These are phyloP conservation scores for Oryza meyeriana DNA, from an alignment of 176 grass and related monocot genomes.

Conservation along the genomic window DNA sequence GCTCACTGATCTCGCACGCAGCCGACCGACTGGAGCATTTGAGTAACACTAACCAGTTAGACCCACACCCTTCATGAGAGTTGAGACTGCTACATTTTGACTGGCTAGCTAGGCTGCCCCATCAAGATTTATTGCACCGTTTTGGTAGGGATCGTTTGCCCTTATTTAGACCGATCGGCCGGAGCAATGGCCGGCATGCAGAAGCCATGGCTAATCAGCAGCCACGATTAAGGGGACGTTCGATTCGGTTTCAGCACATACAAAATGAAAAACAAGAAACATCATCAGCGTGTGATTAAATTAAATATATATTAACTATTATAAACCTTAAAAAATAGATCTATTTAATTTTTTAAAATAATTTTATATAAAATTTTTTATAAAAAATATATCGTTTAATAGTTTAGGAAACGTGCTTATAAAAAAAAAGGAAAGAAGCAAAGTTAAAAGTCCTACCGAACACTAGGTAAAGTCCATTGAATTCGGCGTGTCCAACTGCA, in stretches of 20 bases:
- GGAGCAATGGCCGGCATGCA: conserved; percentile 4
- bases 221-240: too few species aligned
- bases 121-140: conserved; percentile 50
- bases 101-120: background rate
- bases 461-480: conserved; percentile 8
- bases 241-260: too few species aligned
- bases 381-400: too few species aligned
- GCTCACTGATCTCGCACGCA: background rate
- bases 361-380: too few species aligned
- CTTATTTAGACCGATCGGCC: background rate
- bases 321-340: too few species aligned
- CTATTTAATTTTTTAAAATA: too few species aligned
- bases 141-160: conserved; percentile 33
- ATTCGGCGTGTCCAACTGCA: background rate
- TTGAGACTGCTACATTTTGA: conserved; percentile 8
- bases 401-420: too few species aligned
- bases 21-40: background rate
- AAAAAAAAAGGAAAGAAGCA: too few species aligned
- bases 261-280: too few species aligned
- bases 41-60: background rate
- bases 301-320: too few species aligned
- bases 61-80: background rate
- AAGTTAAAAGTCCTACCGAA: too few species aligned
- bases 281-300: too few species aligned
- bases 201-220: background rate